Conservation (phyloP, 306 rosid genomes). For the Rubus idaeus region DNA sequence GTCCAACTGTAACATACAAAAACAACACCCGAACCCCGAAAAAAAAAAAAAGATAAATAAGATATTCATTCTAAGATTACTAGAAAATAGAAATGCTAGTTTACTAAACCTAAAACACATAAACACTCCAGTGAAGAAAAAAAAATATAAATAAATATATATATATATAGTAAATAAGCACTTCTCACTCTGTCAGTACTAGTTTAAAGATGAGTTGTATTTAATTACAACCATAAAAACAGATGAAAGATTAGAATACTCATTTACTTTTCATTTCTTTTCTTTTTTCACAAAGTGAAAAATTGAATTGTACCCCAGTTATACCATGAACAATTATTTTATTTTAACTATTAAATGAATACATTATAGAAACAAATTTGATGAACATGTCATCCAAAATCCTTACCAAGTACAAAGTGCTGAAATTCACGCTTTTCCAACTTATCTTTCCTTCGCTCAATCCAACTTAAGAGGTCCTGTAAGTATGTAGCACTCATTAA, state of each 20-base stretch:
- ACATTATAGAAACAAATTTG: constrained; percentile 12
- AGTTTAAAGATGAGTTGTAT: background rate
- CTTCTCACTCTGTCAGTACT: background rate
- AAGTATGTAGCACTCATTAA: constrained; percentile 24
- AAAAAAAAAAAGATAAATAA: background rate
- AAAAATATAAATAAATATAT: no score
- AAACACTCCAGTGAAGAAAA: background rate
- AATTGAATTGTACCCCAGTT: background rate
- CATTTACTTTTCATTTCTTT: background rate
- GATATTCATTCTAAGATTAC: background rate
- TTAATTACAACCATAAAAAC: background rate
- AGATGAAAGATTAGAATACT: background rate
- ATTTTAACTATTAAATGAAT: background rate
- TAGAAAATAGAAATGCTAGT: background rate
- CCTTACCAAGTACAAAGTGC: constrained; percentile 81
- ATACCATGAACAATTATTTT: background rate
- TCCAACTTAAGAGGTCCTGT: constrained; percentile 91
- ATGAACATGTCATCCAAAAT: constrained; percentile 1
- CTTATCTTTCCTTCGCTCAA: constrained; percentile 55
- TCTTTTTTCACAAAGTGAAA: background rate
- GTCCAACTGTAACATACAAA: constrained; percentile 69
- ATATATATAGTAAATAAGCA: no score
- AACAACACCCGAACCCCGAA: background rate
- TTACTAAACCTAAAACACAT: background rate
- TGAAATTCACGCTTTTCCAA: constrained; percentile 85